phyloP scores from a whole-genome alignment of 805 yeast species.

The Barnettozyma pratensis region DNA sequence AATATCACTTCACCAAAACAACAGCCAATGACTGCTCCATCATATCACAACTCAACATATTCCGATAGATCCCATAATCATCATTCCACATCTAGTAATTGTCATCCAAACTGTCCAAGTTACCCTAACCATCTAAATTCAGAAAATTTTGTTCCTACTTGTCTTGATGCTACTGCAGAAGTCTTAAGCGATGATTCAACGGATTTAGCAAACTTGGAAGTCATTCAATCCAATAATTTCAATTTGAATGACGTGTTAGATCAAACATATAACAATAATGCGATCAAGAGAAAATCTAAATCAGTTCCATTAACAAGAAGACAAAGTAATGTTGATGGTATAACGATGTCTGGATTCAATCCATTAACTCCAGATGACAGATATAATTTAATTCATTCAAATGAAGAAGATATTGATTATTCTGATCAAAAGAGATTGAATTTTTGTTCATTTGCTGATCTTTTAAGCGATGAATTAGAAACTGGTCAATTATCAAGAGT shows the following conservation, averaged over 20 bases:
- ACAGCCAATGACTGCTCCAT: not conserved
- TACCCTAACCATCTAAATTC: slow-evolving; percentile 8
- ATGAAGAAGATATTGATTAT: slow-evolving; percentile 14
- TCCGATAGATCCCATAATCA: not conserved
- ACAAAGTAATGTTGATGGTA: not conserved
- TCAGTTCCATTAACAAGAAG: slow-evolving; percentile 8
- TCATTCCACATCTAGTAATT: not conserved
- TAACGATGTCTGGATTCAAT: not conserved
- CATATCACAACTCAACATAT: not conserved
- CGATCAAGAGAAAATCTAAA: not conserved
- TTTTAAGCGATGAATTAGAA: slow-evolving; percentile 20
- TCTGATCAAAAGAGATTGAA: slow-evolving; percentile 22
- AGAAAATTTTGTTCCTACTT: slow-evolving; percentile 76
- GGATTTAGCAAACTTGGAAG: slow-evolving; percentile 63
- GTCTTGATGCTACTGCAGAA: slow-evolving; percentile 71
- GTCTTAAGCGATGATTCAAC: slow-evolving; percentile 49
- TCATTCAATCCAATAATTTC: slow-evolving; percentile 48
- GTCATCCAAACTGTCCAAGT: not conserved
- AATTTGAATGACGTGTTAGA: slow-evolving; percentile 7
- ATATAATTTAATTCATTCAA: not conserved
- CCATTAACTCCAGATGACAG: not conserved
- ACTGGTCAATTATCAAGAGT: slow-evolving; percentile 3
- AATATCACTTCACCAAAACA: not conserved
- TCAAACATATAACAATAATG: slow-evolving; percentile 2
- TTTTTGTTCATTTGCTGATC: slow-evolving; percentile 23